These are phyloP conservation scores for Huntiella decipiens DNA, from an alignment of 2,329 filamentous ascomycete genomes.

Conservation along the genomic window DNA sequence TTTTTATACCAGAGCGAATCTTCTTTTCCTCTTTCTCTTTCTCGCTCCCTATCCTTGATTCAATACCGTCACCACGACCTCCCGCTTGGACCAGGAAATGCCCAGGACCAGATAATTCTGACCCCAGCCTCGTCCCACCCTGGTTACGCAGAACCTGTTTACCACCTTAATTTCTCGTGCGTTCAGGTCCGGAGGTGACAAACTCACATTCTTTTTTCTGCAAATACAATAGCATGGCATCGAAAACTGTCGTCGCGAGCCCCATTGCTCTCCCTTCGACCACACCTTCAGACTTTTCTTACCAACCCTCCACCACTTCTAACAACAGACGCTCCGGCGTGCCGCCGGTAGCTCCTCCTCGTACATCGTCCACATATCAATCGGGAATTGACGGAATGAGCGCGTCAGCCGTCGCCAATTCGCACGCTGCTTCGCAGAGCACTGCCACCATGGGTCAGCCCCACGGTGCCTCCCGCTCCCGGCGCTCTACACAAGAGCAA, in stretches of 20 bases:
- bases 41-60: slow-evolving; percentile 2
- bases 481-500: slow-evolving; percentile 18
- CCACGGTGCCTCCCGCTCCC: slow-evolving; percentile 13
- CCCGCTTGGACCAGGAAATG: slow-evolving; percentile 5
- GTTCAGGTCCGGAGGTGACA: not conserved
- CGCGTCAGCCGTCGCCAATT: slow-evolving; percentile 5
- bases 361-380: slow-evolving; percentile 54
- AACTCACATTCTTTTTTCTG: slow-evolving; percentile 1
- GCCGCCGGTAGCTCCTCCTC: slow-evolving; percentile 57
- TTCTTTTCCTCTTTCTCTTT: slow-evolving; percentile 1
- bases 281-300: slow-evolving; percentile 19
- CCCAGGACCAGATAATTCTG: slow-evolving; percentile 6
- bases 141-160: slow-evolving; percentile 3
- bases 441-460: slow-evolving; percentile 13
- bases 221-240: slow-evolving; percentile 21
- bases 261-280: slow-evolving; percentile 23
- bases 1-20: not conserved
- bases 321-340: slow-evolving; percentile 39
- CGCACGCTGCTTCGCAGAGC: slow-evolving; percentile 15
- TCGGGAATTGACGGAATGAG: slow-evolving; percentile 13
- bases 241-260: slow-evolving; percentile 26
- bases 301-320: slow-evolving; percentile 22
- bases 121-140: slow-evolving; percentile 3
- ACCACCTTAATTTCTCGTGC: slow-evolving; percentile 6
- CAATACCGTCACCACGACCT: not conserved